These are phyloP conservation scores for Hypoxylon perforatum DNA, from an alignment of 495 filamentous ascomycete species.

Conservation along the genomic window DNA sequence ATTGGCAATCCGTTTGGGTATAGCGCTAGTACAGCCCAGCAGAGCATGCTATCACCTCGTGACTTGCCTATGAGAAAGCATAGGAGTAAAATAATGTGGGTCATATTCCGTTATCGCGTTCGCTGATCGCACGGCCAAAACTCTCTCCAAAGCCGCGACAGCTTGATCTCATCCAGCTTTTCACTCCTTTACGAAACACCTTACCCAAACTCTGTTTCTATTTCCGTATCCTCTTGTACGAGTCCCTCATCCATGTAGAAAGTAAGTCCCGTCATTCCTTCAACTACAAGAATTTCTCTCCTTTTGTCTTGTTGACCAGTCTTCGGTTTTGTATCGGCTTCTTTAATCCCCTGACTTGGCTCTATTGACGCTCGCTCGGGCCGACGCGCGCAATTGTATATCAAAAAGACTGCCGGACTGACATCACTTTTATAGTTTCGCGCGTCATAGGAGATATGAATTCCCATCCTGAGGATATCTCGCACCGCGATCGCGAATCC, in stretches of 20 bases:
- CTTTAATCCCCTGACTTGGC: slow-evolving; percentile 28
- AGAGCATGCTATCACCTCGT: slow-evolving; percentile 38
- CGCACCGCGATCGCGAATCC: slow-evolving; percentile 65
- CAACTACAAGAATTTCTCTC: not conserved
- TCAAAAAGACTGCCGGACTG: not conserved
- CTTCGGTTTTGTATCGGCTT: not conserved
- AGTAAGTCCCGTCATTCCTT: slow-evolving; percentile 15
- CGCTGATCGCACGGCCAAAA: slow-evolving; percentile 39
- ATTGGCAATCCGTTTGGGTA: too few species aligned
- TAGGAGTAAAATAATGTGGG: slow-evolving; percentile 25
- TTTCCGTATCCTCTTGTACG: not conserved
- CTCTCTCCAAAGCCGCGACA: slow-evolving; percentile 37
- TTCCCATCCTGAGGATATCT: slow-evolving; percentile 46
- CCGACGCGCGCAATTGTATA: slow-evolving; percentile 28
- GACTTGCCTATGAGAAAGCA: slow-evolving; percentile 3
- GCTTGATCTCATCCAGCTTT: slow-evolving; percentile 39
- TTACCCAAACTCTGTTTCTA: not conserved
- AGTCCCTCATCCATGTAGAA: slow-evolving; percentile 42
- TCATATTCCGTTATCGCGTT: slow-evolving; percentile 32
- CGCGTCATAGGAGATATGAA: slow-evolving; percentile 39
- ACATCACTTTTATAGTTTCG: slow-evolving; percentile 23
- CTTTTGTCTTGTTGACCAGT: slow-evolving; percentile 2
- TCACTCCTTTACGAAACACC: slow-evolving; percentile 9
- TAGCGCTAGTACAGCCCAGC: not conserved
- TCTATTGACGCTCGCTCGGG: slow-evolving; percentile 6